These are phyloP conservation scores for Saccharomyces mikatae DNA, from an alignment of 805 yeast species.

Conservation along the genomic window DNA sequence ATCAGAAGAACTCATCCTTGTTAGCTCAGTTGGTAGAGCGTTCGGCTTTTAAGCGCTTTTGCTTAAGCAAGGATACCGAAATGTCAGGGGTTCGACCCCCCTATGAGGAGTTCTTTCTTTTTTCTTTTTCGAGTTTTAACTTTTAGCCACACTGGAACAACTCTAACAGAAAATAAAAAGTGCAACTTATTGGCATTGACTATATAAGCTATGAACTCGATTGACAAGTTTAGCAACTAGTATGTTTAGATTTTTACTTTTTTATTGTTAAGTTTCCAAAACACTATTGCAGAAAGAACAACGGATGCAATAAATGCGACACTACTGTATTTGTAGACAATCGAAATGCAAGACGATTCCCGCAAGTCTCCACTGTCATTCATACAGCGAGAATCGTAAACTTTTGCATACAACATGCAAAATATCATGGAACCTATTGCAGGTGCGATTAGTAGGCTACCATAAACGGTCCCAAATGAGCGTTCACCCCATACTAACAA, in stretches of 20 bases:
- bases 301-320: slow-evolving; percentile 8
- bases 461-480: slow-evolving; percentile 88
- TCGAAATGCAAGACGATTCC: slow-evolving; percentile 11
- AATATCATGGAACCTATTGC: slow-evolving; percentile 68
- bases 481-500: slow-evolving; percentile 84
- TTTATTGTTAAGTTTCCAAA: slow-evolving; percentile 10
- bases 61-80: slow-evolving; percentile 36
- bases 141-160: not conserved
- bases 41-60: slow-evolving; percentile 48
- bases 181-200: not conserved
- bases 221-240: not conserved
- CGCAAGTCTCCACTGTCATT: not conserved
- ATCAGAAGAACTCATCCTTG: slow-evolving; percentile 39
- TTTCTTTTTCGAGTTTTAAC: slow-evolving; percentile 1
- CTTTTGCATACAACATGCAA: slow-evolving; percentile 61
- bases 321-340: slow-evolving; percentile 14
- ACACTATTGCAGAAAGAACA: slow-evolving; percentile 5
- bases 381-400: slow-evolving; percentile 41
- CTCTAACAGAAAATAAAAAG: not conserved
- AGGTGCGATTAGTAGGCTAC: slow-evolving; percentile 80
- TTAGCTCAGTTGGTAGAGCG: slow-evolving; percentile 67
- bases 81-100: slow-evolving; percentile 47
- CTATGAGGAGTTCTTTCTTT: slow-evolving; percentile 38
- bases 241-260: slow-evolving; percentile 1
- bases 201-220: not conserved